phyloP scores from a whole-genome alignment of 2,329 filamentous ascomycete genomes.

The Monascus ruber region DNA sequence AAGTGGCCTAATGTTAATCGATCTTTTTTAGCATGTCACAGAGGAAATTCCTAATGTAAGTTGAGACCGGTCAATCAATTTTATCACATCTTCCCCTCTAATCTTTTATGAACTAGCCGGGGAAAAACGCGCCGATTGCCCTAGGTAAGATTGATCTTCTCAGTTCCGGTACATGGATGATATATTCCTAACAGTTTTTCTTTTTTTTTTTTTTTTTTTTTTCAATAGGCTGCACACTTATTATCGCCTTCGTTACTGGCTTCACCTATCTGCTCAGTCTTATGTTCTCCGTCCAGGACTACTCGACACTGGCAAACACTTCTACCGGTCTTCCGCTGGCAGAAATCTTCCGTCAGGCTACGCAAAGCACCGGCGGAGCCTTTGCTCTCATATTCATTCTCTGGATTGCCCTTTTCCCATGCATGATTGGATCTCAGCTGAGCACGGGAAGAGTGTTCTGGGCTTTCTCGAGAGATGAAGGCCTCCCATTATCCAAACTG shows the following conservation, averaged over 20 bases:
- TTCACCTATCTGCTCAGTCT: constrained; percentile 40
- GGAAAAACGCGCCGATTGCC: constrained; percentile 20
- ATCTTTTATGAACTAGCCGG: constrained; percentile 11
- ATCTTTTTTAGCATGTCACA: constrained; percentile 32
- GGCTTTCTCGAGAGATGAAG: constrained; percentile 47
- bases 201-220: constrained; percentile 3
- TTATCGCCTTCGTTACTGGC: constrained; percentile 40
- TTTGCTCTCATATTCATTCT: constrained; percentile 38
- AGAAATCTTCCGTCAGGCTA: constrained; percentile 52
- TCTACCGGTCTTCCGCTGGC: constrained; percentile 48
- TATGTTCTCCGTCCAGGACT: constrained; percentile 43
- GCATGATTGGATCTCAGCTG: constrained; percentile 22
- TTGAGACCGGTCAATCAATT: neutral
- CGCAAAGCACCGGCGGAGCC: constrained; percentile 39
- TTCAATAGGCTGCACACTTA: constrained; percentile 32
- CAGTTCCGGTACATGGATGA: no score
- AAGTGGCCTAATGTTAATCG: neutral
- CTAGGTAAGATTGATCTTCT: constrained; percentile 9
- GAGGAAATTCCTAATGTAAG: constrained; percentile 42
- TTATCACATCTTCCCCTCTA: neutral
- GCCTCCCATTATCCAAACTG: constrained; percentile 19
- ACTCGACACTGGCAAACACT: constrained; percentile 28
- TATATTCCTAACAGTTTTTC: neutral
- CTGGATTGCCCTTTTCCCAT: constrained; percentile 22
- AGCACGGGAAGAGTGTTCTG: constrained; percentile 45